phyloP scores from a whole-genome alignment of 805 yeast species.

The Isabelozyma rhagii region DNA sequence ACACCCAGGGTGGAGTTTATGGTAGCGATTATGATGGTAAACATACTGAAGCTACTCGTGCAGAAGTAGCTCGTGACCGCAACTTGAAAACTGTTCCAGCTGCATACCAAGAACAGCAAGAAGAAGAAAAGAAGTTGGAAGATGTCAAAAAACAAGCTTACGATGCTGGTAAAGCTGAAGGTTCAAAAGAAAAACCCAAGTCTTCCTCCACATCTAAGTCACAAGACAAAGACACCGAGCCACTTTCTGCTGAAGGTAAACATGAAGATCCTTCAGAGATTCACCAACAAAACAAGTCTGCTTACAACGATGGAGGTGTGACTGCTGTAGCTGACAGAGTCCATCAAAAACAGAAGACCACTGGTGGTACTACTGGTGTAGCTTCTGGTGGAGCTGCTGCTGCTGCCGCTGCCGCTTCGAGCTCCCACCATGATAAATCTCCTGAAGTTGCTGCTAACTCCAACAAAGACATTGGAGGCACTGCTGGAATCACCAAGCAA shows the following conservation, averaged over 20 bases:
- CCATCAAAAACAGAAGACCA: constrained; percentile 1
- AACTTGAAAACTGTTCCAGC: constrained; percentile 21
- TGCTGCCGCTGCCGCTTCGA: background rate
- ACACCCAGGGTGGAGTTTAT: constrained; percentile 33
- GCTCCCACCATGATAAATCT: background rate
- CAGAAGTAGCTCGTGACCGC: constrained; percentile 10
- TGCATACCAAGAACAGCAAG: constrained; percentile 12
- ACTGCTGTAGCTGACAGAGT: constrained; percentile 14
- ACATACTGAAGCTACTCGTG: constrained; percentile 23
- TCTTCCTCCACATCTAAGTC: too few species aligned
- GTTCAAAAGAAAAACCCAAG: background rate
- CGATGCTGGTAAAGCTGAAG: background rate
- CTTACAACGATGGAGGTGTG: constrained; percentile 26
- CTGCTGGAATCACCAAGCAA: background rate
- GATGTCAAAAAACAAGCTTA: constrained; percentile 8
- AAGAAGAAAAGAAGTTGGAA: constrained; percentile 7
- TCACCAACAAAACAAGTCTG: constrained; percentile 29
- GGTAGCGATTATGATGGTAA: constrained; percentile 4
- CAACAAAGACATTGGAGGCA: background rate
- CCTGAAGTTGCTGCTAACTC: background rate
- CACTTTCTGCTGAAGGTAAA: constrained; percentile 9
- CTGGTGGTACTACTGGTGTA: constrained; percentile 2
- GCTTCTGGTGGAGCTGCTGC: background rate
- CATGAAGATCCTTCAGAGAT: constrained; percentile 17
- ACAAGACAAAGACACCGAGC: background rate